Evolutionary conservation across 495 filamentous ascomycete genomes (phyloP).

Genomic region (Penicillium daleae): DNA sequence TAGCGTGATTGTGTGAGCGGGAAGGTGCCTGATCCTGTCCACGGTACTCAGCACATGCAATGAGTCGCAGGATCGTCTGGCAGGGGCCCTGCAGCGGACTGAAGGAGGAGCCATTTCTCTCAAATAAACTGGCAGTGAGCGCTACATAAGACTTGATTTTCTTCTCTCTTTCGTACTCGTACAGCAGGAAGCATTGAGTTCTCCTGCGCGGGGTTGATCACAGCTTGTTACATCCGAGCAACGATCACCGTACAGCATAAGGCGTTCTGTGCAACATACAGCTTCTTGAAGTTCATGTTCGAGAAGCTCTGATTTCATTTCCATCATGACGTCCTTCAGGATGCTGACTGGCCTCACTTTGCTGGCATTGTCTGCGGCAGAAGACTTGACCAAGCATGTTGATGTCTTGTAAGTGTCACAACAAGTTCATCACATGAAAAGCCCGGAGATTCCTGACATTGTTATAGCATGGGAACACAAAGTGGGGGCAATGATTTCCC

Average conservation of each 20-base stretch:
- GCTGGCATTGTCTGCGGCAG: constrained; percentile 9
- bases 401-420: constrained; percentile 38
- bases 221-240: neutral
- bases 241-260: neutral
- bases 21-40: neutral
- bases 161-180: constrained; percentile 2
- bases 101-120: neutral
- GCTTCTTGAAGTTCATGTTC: neutral
- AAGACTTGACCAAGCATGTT: constrained; percentile 37
- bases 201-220: neutral
- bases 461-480: constrained; percentile 37
- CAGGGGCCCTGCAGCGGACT: neutral
- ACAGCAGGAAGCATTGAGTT: neutral
- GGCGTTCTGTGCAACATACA: neutral
- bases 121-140: neutral
- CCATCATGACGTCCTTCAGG: constrained; percentile 13
- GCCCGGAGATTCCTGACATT: neutral
- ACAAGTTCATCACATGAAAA: neutral
- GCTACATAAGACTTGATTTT: neutral
- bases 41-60: constrained; percentile 10
- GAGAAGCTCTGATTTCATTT: neutral
- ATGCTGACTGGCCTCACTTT: constrained; percentile 19
- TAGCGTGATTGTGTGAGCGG: neutral
- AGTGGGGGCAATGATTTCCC: constrained; percentile 72
- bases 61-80: neutral